phyloP scores from a whole-genome alignment of 176 grass and related monocot genomes.

The Neostapfia colusana region DNA sequence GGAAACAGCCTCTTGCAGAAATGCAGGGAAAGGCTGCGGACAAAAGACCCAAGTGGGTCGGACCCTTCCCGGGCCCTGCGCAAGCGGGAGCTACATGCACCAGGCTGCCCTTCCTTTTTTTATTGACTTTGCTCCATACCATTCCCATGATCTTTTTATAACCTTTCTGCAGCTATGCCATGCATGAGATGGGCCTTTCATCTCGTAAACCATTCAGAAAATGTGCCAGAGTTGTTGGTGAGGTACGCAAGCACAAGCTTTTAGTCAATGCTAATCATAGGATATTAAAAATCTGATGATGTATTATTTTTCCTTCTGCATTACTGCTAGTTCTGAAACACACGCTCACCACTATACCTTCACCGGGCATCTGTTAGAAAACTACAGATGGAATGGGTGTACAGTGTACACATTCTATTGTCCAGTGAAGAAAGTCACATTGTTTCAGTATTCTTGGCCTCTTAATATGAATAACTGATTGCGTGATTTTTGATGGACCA shows the following conservation, averaged over 20 bases:
- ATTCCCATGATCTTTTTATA: constrained; percentile 26
- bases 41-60: too few species aligned
- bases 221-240: constrained; percentile 94
- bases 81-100: too few species aligned
- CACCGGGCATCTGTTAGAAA: background rate
- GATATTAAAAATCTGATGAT: constrained; percentile 18
- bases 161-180: constrained; percentile 68
- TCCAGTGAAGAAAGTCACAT: background rate
- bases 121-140: constrained; percentile 18
- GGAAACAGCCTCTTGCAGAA: too few species aligned
- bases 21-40: too few species aligned
- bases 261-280: constrained; percentile 4
- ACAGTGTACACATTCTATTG: background rate
- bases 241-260: constrained; percentile 52
- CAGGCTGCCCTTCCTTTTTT: too few species aligned
- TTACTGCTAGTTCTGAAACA: background rate
- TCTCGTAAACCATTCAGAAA: constrained; percentile 92
- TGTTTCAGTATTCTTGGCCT: too few species aligned
- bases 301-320: constrained; percentile 6
- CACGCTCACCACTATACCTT: background rate
- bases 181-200: constrained; percentile 95
- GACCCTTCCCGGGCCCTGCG: too few species aligned
- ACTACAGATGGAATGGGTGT: background rate
- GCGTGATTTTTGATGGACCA: too few species aligned
- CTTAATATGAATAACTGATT: too few species aligned